Evolutionary conservation across 495 filamentous ascomycete genomes (phyloP).

Genomic region (Letharia columbiana): DNA sequence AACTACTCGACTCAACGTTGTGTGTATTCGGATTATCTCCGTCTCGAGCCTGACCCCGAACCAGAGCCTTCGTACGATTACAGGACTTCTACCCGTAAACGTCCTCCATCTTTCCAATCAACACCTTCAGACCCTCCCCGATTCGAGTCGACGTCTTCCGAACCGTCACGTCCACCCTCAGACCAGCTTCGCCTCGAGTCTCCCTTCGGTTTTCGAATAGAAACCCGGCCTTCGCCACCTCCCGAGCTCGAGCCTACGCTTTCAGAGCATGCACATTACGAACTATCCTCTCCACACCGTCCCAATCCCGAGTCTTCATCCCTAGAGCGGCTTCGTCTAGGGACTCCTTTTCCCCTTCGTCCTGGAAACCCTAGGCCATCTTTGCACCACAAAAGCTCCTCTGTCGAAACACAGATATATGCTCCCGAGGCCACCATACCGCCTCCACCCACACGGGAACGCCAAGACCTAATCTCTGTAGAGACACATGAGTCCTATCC

Average conservation of each 20-base stretch:
- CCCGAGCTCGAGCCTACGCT: not conserved
- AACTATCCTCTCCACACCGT: not conserved
- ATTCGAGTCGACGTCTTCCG: not conserved
- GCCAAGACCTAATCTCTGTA: not conserved
- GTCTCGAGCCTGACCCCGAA: not conserved
- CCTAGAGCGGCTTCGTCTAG: not conserved
- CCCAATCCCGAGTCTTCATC: not conserved
- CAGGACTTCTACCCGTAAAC: not conserved
- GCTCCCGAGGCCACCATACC: not conserved
- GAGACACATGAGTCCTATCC: not conserved
- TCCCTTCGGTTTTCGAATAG: not conserved
- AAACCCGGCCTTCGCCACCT: not conserved
- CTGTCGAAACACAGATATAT: slow-evolving; percentile 18
- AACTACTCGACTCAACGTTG: not conserved
- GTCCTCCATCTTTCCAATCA: not conserved
- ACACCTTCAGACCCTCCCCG: not conserved
- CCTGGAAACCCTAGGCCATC: not conserved
- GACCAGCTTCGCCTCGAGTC: not conserved
- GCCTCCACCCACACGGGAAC: slow-evolving; percentile 5
- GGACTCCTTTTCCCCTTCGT: not conserved
- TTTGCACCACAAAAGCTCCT: slow-evolving; percentile 12
- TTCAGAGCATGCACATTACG: not conserved
- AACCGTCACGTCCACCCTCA: not conserved
- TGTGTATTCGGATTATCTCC: not conserved
- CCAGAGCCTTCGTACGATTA: not conserved